Evolutionary conservation across 176 grass and related monocot species (phyloP), one percentile per base, ranked within the genome.

Genomic region (Cocos nucifera): DNA sequence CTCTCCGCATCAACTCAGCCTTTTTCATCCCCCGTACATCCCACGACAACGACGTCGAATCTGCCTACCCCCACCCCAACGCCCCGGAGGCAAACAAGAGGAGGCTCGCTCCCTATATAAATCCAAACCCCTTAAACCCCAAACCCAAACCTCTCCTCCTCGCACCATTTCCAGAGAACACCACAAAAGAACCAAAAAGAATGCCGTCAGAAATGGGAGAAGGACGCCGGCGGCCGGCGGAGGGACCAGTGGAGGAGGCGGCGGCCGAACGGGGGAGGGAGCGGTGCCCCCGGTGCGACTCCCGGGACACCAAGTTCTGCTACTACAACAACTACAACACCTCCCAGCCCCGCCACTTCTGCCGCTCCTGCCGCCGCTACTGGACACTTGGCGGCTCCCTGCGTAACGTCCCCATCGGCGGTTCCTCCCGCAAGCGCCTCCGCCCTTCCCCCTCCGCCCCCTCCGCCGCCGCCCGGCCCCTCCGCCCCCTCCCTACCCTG

Each of bases 261-360:
- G 55, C 15, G 6, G 48, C 44, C 16, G 71, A 74, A 21, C 32
- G 26, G 3, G 71, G 64, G 17, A 4, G 82, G 4, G 90, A 90
- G 80, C 84, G 75, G 76, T 98, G 87, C 70, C 93, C 93, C 17
- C 83, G 93, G 63, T 98, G 93, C 73, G 81, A 86, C 69, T 98
- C 88, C 6, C 79, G 73, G 22, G 84, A 96, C 80, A 96, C 91
- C 77, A 96, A 96, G 78, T 96, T 96, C 73, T 96, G 91, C 76
- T 96, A 96, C 83, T 96, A 96, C 80, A 96, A 96, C 78, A 96
- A 90, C 75, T 96, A 96, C 71, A 96, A 96, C 83, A 90, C 84
- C 53, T 79, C 86, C 53, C 92, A 96, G 69, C 91, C 91, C n/a
- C 83, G 92, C 1, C 92, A 96, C 69, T 96, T 96, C 78, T 96